Conservation (phyloP, 352 stramenopile species). For the Phytopythium chamaehyphon region DNA sequence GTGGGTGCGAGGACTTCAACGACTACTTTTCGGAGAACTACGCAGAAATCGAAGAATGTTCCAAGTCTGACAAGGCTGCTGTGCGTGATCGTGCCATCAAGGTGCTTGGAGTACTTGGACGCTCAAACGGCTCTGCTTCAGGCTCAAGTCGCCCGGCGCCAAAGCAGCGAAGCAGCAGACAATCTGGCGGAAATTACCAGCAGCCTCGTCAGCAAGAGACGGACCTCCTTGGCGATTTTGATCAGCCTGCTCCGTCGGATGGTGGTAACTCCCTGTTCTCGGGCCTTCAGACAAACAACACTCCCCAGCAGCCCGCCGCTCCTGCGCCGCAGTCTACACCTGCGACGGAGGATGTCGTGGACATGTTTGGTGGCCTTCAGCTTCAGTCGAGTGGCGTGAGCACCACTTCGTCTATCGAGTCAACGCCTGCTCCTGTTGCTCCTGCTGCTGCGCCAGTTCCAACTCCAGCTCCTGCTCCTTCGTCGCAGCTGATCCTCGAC, state of each 20-base stretch:
- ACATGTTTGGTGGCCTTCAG: conserved; percentile 79
- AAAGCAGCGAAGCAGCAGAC: conserved; percentile 9
- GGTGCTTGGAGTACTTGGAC: conserved; percentile 56
- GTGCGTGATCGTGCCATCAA: conserved; percentile 76
- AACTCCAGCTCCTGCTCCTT: conserved; percentile 11
- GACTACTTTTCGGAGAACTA: conserved; percentile 85
- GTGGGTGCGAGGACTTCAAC: conserved; percentile 79
- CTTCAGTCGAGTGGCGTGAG: conserved; percentile 46
- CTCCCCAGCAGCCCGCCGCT: conserved; percentile 20
- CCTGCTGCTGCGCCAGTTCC: conserved; percentile 12
- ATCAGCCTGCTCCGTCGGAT: conserved; percentile 31
- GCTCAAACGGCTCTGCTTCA: conserved; percentile 27
- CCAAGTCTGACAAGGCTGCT: conserved; percentile 71
- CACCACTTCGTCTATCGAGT: conserved; percentile 13
- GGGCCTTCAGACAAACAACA: conserved; percentile 41
- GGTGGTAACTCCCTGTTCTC: conserved; percentile 45
- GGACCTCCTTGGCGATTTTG: conserved; percentile 72
- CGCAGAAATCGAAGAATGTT: conserved; percentile 67
- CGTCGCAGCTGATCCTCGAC: conserved; percentile 57
- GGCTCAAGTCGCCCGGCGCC: conserved; percentile 8
- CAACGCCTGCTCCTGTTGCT: conserved; percentile 11
- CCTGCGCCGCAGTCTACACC: conserved; percentile 16
- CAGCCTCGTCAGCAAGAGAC: conserved; percentile 40
- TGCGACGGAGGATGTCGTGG: conserved; percentile 30
- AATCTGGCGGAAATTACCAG: conserved; percentile 14